Evolutionary conservation across 225 moss, liverwort and hornwort species (phyloP).

Genomic region (Sphagnum tenellum): DNA sequence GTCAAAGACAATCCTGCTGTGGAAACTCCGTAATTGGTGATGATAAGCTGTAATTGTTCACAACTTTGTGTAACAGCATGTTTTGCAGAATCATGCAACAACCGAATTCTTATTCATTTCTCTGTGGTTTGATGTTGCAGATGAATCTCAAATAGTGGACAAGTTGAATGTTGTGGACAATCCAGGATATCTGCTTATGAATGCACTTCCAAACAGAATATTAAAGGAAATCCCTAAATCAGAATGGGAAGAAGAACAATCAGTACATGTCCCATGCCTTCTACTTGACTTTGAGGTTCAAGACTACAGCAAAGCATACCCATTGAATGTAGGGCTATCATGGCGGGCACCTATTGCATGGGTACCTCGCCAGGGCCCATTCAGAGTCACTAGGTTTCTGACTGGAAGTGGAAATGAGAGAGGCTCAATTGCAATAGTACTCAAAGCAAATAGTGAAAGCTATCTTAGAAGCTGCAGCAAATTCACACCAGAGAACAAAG

Average conservation of each 20-base stretch:
- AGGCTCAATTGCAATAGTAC: slow-evolving; percentile 66
- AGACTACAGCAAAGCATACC: slow-evolving; percentile 15
- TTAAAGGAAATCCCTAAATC: slow-evolving; percentile 9
- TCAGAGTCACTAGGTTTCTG: slow-evolving; percentile 80
- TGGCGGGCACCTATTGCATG: slow-evolving; percentile 52
- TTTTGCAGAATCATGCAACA: too few relatives aligned
- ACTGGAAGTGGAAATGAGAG: slow-evolving; percentile 77
- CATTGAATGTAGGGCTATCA: slow-evolving; percentile 58
- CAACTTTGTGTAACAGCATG: too few relatives aligned
- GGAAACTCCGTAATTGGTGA: too few relatives aligned
- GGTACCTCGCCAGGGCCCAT: slow-evolving; percentile 60
- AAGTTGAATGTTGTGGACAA: slow-evolving; percentile 19
- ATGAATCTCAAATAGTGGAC: neutral
- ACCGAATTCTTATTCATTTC: too few relatives aligned
- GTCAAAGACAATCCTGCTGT: too few relatives aligned
- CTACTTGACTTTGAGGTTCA: slow-evolving; percentile 44
- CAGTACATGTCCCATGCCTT: slow-evolving; percentile 15
- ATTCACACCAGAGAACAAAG: neutral
- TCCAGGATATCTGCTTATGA: slow-evolving; percentile 8
- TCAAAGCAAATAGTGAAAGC: slow-evolving; percentile 35
- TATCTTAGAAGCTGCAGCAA: slow-evolving; percentile 3
- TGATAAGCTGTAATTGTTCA: too few relatives aligned
- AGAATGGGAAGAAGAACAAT: slow-evolving; percentile 1
- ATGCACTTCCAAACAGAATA: slow-evolving; percentile 23
- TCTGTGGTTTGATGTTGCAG: neutral